Conservation (phyloP, 148 eudicot genomes). For the Nyssa sinensis region DNA sequence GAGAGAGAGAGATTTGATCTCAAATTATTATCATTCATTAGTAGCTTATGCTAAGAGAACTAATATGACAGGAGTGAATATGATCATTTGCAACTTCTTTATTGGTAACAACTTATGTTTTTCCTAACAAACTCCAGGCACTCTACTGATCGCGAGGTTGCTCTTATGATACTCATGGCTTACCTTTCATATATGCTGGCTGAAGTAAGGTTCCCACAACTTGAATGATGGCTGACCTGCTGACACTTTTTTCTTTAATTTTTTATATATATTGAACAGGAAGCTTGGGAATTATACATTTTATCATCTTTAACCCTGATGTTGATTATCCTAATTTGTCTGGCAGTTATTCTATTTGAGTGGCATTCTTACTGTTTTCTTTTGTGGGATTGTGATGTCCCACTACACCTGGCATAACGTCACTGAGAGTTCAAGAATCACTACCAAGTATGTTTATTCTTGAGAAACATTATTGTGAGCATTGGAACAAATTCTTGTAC, state of each 20-base stretch:
- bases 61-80: not conserved
- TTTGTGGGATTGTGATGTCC: slow-evolving; percentile 90
- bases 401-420: slow-evolving; percentile 94
- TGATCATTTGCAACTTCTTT: not conserved
- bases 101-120: not conserved
- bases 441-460: slow-evolving; percentile 56
- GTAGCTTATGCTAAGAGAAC: not conserved
- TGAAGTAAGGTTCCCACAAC: slow-evolving; percentile 51
- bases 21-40: not conserved
- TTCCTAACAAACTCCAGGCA: slow-evolving; percentile 41
- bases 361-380: slow-evolving; percentile 85
- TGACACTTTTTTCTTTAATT: not conserved
- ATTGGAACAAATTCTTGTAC: not conserved
- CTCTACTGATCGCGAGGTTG: slow-evolving; percentile 88
- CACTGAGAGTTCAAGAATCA: slow-evolving; percentile 79
- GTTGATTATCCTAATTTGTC: slow-evolving; percentile 10
- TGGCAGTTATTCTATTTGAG: slow-evolving; percentile 67
- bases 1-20: not conserved
- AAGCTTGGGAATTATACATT: not conserved
- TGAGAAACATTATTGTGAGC: not conserved
- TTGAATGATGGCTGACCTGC: not conserved
- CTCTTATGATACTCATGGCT: slow-evolving; percentile 86
- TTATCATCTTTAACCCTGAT: not conserved
- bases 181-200: slow-evolving; percentile 78
- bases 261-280: not conserved